Base-by-base conservation (phyloP, 805 yeast species). In the Schwanniomyces polymorphus region DNA sequence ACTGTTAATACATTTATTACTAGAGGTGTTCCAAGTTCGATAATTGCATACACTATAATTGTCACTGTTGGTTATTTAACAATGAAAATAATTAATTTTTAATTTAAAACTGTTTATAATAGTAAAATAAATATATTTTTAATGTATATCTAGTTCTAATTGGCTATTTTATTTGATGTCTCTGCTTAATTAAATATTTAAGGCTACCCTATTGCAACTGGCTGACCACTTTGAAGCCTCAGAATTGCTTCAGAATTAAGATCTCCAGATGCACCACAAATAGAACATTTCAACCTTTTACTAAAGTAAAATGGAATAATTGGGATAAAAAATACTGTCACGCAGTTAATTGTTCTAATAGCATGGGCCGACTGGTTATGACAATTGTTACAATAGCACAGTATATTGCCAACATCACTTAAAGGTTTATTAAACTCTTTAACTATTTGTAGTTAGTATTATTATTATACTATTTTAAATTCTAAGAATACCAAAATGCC, bases 21-120 rank as follows among this genome's bases (percentile, higher is more conserved):
- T 10, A 78, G 95, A 50, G 99, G 99, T 63, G 90, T 92, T 7
- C 97, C 97, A 8, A 79, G 92, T 23, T 87, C 96, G 27, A 48
- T 92, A 3, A 72, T 90, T 48, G 84, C 91, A 29, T 92, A 90
- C 59, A 46, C 77, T 3, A 80, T 86, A 23, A 81, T 91, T 38
- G 81, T 89, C 7, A 82, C 92, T 3, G 73, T 94, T 21, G 99
- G 98, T 0, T 94, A 82, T 61, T 72, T 81, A 3, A 68, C 88
- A 41, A 86, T 91, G 91, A 63, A 59, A 45, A 49, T 69, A 16
- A 68, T 69, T 31, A 60, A 64, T 41, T 69, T 69, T 49, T 68
- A 55, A 52, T 17, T n/a, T 16, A 14, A n/a, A 7, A 16, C 11
- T n/a, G 14, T 16, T 7, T 14, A 14, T 14, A 31, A 7, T 14